phyloP scores from a whole-genome alignment of 2,329 filamentous ascomycete species.

The Cladosporium velox region DNA sequence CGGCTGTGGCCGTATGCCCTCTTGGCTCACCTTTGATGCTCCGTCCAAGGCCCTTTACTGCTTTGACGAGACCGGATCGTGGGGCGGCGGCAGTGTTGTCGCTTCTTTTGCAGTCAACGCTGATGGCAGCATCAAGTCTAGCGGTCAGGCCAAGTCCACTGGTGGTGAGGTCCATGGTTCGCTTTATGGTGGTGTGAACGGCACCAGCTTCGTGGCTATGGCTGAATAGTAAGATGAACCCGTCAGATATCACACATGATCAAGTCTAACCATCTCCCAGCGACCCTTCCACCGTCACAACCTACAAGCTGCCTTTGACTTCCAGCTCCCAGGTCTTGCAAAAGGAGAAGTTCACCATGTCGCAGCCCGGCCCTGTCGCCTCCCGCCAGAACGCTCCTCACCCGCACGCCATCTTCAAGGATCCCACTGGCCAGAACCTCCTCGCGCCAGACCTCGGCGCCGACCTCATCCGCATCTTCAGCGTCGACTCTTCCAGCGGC shows the following conservation, averaged over 20 bases:
- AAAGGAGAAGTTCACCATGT: slow-evolving; percentile 29
- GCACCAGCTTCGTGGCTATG: slow-evolving; percentile 21
- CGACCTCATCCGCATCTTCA: slow-evolving; percentile 36
- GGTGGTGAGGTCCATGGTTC: slow-evolving; percentile 21
- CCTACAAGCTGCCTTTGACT: slow-evolving; percentile 40
- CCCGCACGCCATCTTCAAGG: slow-evolving; percentile 52
- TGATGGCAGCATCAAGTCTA: slow-evolving; percentile 4
- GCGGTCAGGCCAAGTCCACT: slow-evolving; percentile 19
- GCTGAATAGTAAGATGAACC: slow-evolving; percentile 19
- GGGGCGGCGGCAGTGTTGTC: slow-evolving; percentile 19
- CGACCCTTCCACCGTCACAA: slow-evolving; percentile 36
- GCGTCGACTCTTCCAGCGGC: slow-evolving; percentile 25
- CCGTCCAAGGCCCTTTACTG: slow-evolving; percentile 20
- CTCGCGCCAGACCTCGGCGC: slow-evolving; percentile 36
- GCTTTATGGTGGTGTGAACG: slow-evolving; percentile 18
- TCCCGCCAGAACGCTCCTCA: slow-evolving; percentile 58
- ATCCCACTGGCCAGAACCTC: slow-evolving; percentile 36
- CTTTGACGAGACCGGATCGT: slow-evolving; percentile 21
- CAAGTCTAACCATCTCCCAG: background rate
- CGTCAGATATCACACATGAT: background rate
- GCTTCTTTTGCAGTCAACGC: slow-evolving; percentile 15
- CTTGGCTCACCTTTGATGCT: slow-evolving; percentile 21
- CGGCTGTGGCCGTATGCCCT: slow-evolving; percentile 22
- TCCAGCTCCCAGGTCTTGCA: slow-evolving; percentile 32
- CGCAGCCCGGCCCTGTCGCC: slow-evolving; percentile 33